A percentile compares a stretch with the other conserved stretches of the same genome.
Conservation (phyloP, 352 stramenopile species). For the Nannochloropsis limnetica region DNA sequence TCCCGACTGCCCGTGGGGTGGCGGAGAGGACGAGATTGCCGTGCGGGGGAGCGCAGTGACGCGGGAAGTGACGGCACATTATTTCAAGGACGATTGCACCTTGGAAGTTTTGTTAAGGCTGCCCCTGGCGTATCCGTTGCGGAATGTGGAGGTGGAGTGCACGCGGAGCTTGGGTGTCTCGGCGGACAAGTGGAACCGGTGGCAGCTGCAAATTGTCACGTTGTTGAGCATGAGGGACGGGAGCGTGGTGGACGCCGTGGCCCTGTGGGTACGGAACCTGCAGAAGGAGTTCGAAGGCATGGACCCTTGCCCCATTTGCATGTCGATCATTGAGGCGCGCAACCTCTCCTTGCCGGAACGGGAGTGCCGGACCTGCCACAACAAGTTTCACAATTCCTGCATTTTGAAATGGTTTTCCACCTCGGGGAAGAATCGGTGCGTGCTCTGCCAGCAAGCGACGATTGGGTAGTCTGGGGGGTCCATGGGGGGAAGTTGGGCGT, state of each 20-base stretch:
- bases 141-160: slow-evolving; percentile 34
- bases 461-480: neutral
- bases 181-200: slow-evolving; percentile 40
- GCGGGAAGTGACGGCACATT: slow-evolving; percentile 42
- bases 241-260: slow-evolving; percentile 36
- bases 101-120: slow-evolving; percentile 56
- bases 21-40: slow-evolving; percentile 2
- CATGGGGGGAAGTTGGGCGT: no score
- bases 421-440: slow-evolving; percentile 50
- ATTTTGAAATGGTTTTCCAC: slow-evolving; percentile 56
- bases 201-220: slow-evolving; percentile 41
- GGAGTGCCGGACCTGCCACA: slow-evolving; percentile 51
- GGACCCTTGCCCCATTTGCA: slow-evolving; percentile 58
- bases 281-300: slow-evolving; percentile 53
- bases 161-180: slow-evolving; percentile 45
- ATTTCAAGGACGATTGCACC: slow-evolving; percentile 32
- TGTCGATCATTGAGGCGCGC: slow-evolving; percentile 50
- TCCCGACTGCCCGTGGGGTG: slow-evolving; percentile 7
- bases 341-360: slow-evolving; percentile 49
- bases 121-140: slow-evolving; percentile 60
- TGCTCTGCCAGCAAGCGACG: slow-evolving; percentile 1
- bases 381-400: slow-evolving; percentile 52
- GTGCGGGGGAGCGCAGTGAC: neutral
- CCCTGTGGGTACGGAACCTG: slow-evolving; percentile 44
- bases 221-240: slow-evolving; percentile 39